Base-by-base conservation (phyloP, 768 basidiomycete species). In the Paxillus rubicundulus region DNA sequence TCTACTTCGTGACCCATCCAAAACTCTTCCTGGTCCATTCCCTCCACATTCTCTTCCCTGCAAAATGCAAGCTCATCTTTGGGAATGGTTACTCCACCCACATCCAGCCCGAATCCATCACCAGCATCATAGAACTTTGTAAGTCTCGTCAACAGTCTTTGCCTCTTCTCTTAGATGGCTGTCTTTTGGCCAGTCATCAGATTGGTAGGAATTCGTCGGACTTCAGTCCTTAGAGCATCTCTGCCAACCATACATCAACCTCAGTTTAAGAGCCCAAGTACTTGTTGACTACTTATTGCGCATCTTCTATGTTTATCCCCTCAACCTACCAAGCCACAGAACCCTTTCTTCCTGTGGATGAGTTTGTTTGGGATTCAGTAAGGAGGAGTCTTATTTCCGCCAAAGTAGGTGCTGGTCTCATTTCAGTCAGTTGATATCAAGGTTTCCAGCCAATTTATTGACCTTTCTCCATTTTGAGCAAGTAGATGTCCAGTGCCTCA, bases 281-380 rank as follows among this genome's bases (percentile, higher is more conserved):
- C 34, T 10, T 36, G 2, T 28, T 27, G n/a, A 21, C 12, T n/a
- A 40, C 52, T 39, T 47, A 48, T 47, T 53, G 52, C 20, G 34
- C 27, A 52, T 52, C 37, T 40, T 52, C 51, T 17, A 52, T 41
- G 24, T 40, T 52, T 10, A 52, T 46, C 16, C 51, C 45, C 5
- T 34, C 33, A 4, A 53, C 33, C 20, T 47, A 33, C 45, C 38
- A 53, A 18, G 51, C 51, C n/a, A 53, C 9, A 16, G 34, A 13
- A 12, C 45, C 51, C 17, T 36, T 37, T 30, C 41, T 39, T 18
- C 45, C 46, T 4, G 32, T 7, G 2, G 45, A 32, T 4, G 27
- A 6, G 14, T 39, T 33, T 6, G n/a, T 40, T 47, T 28, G 46
- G 7, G n/a, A n/a, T 45, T 52, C 45, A 40, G 14, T n/a, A 16